Percentiles rank a stretch among this genome's conserved stretches.
phyloP scores from a whole-genome alignment of 2,329 filamentous ascomycete genomes.

The Trichoderma citrinoviride region DNA sequence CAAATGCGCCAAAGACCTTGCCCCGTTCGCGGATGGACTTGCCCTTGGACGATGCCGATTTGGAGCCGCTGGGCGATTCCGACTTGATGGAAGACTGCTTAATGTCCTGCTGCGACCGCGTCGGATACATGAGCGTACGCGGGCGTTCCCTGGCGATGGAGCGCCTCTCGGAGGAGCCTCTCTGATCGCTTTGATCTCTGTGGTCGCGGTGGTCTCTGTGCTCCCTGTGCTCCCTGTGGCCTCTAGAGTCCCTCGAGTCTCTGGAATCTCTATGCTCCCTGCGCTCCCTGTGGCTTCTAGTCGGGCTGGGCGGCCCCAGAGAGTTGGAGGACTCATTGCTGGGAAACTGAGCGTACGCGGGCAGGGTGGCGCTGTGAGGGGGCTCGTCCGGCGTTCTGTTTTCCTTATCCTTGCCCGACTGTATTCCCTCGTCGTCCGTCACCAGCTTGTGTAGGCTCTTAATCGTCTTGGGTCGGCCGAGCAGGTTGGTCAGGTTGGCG shows the following conservation, averaged over 20 bases:
- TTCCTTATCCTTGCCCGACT: slow-evolving; percentile 69
- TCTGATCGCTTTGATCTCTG: not conserved
- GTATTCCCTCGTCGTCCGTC: slow-evolving; percentile 49
- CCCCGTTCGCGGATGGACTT: slow-evolving; percentile 34
- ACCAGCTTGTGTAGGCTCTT: slow-evolving; percentile 60
- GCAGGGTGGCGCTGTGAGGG: slow-evolving; percentile 47
- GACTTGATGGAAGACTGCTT: slow-evolving; percentile 26
- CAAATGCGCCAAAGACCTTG: slow-evolving; percentile 40
- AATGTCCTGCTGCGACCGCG: slow-evolving; percentile 26
- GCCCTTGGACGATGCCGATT: slow-evolving; percentile 24
- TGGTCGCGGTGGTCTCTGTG: too few species aligned
- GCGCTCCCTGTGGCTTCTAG: slow-evolving; percentile 13
- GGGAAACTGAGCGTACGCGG: slow-evolving; percentile 77
- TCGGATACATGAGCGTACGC: slow-evolving; percentile 47
- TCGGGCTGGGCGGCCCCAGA: slow-evolving; percentile 14
- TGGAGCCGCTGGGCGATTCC: slow-evolving; percentile 37
- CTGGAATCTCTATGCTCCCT: too few species aligned
- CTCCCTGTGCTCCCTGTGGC: not conserved
- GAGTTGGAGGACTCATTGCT: slow-evolving; percentile 29
- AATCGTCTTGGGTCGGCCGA: slow-evolving; percentile 71
- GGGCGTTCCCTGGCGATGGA: slow-evolving; percentile 44
- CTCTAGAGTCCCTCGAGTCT: slow-evolving; percentile 7
- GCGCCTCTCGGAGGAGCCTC: slow-evolving; percentile 13
- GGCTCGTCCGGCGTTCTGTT: slow-evolving; percentile 61
- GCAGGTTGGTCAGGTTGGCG: slow-evolving; percentile 73